Base-by-base conservation (phyloP, 805 yeast genomes). In the Candida stauntonica region DNA sequence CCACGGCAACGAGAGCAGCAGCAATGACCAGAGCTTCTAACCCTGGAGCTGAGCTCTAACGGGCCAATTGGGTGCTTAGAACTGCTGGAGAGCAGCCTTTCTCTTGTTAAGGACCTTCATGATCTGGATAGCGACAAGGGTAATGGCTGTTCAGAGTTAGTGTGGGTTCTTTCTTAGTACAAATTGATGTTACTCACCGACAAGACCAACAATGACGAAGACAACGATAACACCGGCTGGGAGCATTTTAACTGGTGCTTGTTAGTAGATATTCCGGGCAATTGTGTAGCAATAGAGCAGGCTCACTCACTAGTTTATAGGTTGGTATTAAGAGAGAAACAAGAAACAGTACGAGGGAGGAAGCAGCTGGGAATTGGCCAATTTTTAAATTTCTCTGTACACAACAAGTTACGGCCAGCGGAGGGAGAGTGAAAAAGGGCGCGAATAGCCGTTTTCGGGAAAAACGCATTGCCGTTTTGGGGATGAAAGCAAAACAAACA, bases 171-270 rank as follows among this genome's bases (percentile, higher is more conserved):
- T 5, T 9, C 5, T 5, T 7, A 21, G 17, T n/a, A 17, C n/a
- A 32, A 15, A 17, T 5, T 8, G 23, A 13, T 9, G 11, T 21
- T 34, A 52, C 57, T 27, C 31, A 52, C 55, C 60, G 36, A 55
- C 48, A 43, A 54, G 51, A 40, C 51, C 51, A 33, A 56, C 28
- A 29, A 56, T 38, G 41, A 48, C 52, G 49, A 56, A 56, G 44
- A 56, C 60, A 47, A 56, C 48, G 45, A 56, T 56, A 49, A 56
- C 60, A 56, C 60, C 60, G 32, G 57, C 47, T 56, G 60, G 60
- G 39, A 56, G 55, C 60, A 56, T 55, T 54, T 46, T 44, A 28
- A 28, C n/a, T n/a, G n/a, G n/a, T n/a, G n/a, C n/a, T n/a, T n/a
- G n/a, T n/a, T n/a, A n/a, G n/a, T n/a, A n/a, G n/a, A n/a, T n/a